Conservation (phyloP, 345 rosid genomes). For the Conringia planisiliqua region DNA sequence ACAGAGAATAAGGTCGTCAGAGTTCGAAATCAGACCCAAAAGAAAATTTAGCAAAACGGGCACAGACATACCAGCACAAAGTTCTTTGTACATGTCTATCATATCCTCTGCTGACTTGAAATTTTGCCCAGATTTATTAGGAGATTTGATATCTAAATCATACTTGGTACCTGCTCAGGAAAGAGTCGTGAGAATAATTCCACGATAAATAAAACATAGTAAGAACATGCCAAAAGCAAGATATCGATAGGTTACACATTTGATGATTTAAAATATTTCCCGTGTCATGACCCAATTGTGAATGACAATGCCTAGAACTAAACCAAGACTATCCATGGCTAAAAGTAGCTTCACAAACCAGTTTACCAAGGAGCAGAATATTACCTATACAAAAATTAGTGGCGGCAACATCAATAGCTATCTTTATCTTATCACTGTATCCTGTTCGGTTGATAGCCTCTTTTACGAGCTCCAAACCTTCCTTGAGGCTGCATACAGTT, state of each 20-base stretch:
- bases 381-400: constrained; percentile 85
- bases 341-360: background rate
- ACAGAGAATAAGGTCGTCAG: constrained; percentile 14
- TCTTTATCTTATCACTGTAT: constrained; percentile 75
- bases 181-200: background rate
- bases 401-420: constrained; percentile 89
- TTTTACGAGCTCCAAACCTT: constrained; percentile 87
- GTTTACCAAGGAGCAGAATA: constrained; percentile 16
- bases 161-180: constrained; percentile 73
- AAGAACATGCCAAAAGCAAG: background rate
- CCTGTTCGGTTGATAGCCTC: constrained; percentile 94
- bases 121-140: constrained; percentile 70
- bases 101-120: constrained; percentile 94
- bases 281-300: constrained; percentile 3
- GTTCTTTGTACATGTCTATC: constrained; percentile 85
- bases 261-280: constrained; percentile 5
- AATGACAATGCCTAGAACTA: constrained; percentile 7
- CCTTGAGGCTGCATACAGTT: constrained; percentile 62
- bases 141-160: constrained; percentile 75
- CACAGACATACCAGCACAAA: constrained; percentile 63
- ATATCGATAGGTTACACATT: background rate
- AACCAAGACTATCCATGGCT: constrained; percentile 4
- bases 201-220: background rate
- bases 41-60: background rate
- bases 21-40: constrained; percentile 2